Evolutionary conservation across 2,329 filamentous ascomycete genomes (phyloP), one percentile per base, ranked within the genome.

Genomic region (Phaeophleospora eucalypticola): DNA sequence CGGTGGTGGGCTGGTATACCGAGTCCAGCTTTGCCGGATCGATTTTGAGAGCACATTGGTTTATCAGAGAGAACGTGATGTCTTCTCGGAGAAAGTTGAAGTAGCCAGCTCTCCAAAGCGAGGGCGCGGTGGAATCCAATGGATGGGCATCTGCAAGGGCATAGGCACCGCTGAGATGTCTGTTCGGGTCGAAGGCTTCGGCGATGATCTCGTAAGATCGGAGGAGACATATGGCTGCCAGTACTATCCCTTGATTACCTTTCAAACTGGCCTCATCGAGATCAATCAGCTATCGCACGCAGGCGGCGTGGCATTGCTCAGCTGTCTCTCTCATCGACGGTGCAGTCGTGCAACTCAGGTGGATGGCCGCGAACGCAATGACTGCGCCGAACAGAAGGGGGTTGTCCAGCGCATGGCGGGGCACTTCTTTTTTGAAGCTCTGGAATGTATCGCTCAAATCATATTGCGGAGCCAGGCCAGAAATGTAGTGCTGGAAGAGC

Each of bases 31-130:
- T 43, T 24, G 19, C 12, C 6, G 34, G 32, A 14, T 47, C 45
- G 18, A 47, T 42, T 16, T 47, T 47, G 32, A 47, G 33, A n/a
- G 38, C 15, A 33, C 45, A 43, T 16, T 27, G 14, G 12, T 38
- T 37, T 40, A 47, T 47, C 20, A 47, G 39, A 6, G 33, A 17
- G 32, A 35, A 47, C 7, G 45, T 47, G 34, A 47, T 47, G 18
- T 47, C 45, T 20, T 47, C 45, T 9, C 45, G 32, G 7, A 47
- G 39, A 19, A 36, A 47, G 24, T 47, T 47, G 45, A 47, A 47
- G 45, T 41, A 47, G 20, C 38, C 39, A n/a, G 45, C 45, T 32
- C 45, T 38, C 15, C 17, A 17, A 14, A 47, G 16, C n/a, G 45
- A 42, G 3, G 45, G 21, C 16, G 19, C 7, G 19, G 14, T 16